These are phyloP conservation scores for Udeniomyces megalosporus DNA, from an alignment of 768 basidiomycete species.

Conservation along the genomic window DNA sequence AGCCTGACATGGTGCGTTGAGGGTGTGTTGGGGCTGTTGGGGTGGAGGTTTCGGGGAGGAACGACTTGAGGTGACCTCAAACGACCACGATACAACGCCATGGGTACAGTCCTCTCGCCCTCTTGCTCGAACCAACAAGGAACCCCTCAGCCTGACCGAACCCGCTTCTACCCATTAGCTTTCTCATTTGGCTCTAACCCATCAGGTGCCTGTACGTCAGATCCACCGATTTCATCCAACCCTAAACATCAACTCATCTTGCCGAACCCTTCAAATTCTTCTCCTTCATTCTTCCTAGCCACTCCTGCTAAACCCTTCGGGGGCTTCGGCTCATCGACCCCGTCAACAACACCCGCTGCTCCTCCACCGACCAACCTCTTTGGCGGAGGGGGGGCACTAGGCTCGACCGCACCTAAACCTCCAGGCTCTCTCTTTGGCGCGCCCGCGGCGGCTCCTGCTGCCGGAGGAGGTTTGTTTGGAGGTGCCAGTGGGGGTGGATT, in stretches of 20 bases:
- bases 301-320: slow-evolving; percentile 15
- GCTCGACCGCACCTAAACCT: not conserved
- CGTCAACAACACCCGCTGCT: slow-evolving; percentile 7
- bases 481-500: not conserved
- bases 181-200: too few relatives aligned
- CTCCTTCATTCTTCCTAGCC: not conserved
- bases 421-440: not conserved
- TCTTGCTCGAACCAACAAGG: too few relatives aligned
- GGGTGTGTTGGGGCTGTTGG: too few relatives aligned
- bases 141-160: not conserved
- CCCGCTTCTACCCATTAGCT: not conserved
- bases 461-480: not conserved
- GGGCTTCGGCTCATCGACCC: not conserved
- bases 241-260: too few relatives aligned
- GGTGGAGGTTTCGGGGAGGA: too few relatives aligned
- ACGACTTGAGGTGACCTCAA: too few relatives aligned
- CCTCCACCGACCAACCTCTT: slow-evolving; percentile 6
- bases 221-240: too few relatives aligned
- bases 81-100: too few relatives aligned
- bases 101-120: not conserved
- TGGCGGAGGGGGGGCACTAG: too few relatives aligned
- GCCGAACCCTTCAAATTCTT: too few relatives aligned
- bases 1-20: too few relatives aligned
- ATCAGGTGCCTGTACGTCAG: too few relatives aligned
- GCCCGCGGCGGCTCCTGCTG: not conserved